Percentiles rank a stretch among this genome's conserved stretches.
Evolutionary conservation across 208 protist species (phyloP).

Genomic region (Trypanosoma congolense): DNA sequence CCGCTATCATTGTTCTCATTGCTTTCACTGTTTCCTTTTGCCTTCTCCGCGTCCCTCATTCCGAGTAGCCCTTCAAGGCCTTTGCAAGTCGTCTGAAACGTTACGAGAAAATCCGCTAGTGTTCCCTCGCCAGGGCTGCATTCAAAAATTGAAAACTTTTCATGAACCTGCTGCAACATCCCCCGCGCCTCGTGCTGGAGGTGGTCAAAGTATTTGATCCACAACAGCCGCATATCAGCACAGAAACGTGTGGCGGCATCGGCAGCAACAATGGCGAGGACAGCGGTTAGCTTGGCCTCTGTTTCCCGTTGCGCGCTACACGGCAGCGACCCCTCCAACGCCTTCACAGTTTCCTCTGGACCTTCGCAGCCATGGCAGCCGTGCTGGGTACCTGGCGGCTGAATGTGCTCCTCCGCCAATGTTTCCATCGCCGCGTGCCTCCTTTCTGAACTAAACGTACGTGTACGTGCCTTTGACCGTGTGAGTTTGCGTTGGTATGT

Average conservation of each 20-base stretch:
- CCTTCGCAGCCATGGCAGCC: background rate
- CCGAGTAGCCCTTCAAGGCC: background rate
- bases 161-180: constrained; percentile 7
- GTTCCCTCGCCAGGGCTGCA: constrained; percentile 10
- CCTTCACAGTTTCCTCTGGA: background rate
- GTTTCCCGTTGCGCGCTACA: background rate
- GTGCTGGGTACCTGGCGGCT: too few species aligned
- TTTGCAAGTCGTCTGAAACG: constrained; percentile 2
- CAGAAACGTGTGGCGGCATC: constrained; percentile 13
- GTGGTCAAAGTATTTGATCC: constrained; percentile 14
- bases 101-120: constrained; percentile 13
- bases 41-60: background rate
- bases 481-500: too few species aligned
- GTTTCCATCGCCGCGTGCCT: too few species aligned
- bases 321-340: background rate
- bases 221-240: constrained; percentile 16
- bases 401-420: too few species aligned
- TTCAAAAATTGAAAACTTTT: constrained; percentile 10
- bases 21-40: background rate
- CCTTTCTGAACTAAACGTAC: too few species aligned
- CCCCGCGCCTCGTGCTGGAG: constrained; percentile 1
- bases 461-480: too few species aligned
- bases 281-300: background rate
- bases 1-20: constrained; percentile 4
- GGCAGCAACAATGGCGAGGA: constrained; percentile 3